Percentiles rank a stretch among this genome's conserved stretches.
These are phyloP conservation scores for Raphanus sativus DNA, from an alignment of 345 rosid genomes.

Conservation along the genomic window DNA sequence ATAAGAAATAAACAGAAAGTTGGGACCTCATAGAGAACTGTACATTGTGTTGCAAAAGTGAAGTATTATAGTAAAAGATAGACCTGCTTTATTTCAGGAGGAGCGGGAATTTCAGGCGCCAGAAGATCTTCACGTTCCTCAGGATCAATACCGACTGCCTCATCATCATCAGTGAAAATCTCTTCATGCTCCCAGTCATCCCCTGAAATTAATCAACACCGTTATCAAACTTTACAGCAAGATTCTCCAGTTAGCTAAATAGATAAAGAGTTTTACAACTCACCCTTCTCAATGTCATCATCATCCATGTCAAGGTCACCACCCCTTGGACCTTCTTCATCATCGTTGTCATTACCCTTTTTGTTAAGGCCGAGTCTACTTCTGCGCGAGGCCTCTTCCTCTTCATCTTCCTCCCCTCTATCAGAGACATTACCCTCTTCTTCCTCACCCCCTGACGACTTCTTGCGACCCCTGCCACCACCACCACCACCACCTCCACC, in stretches of 20 bases:
- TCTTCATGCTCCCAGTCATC: conserved; percentile 99
- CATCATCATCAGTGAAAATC: conserved; percentile 97
- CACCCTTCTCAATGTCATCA: conserved; percentile 95
- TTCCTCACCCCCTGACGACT: conserved; percentile 61
- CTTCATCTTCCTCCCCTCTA: conserved; percentile 93
- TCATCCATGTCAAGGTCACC: conserved; percentile 92
- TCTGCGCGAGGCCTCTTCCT: conserved; percentile 83
- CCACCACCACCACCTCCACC: conserved; percentile 47
- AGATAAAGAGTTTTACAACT: conserved; percentile 11
- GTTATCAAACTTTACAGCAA: background rate
- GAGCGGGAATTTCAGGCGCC: conserved; percentile 93
- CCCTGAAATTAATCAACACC: conserved; percentile 45
- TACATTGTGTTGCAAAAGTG: background rate
- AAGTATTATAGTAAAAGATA: background rate
- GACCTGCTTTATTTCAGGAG: conserved; percentile 97
- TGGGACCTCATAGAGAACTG: background rate
- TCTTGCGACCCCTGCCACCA: conserved; percentile 80
- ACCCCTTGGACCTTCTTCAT: conserved; percentile 93
- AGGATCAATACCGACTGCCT: conserved; percentile 89
- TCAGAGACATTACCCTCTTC: conserved; percentile 89
- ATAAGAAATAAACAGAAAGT: conserved; percentile 8
- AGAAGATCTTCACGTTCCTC: conserved; percentile 92
- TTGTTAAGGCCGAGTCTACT: conserved; percentile 83
- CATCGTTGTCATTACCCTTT: conserved; percentile 62
- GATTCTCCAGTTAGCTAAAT: background rate